These are phyloP conservation scores for Tetrahymena thermophila DNA, from an alignment of 73 alveolate species.

Conservation along the genomic window DNA sequence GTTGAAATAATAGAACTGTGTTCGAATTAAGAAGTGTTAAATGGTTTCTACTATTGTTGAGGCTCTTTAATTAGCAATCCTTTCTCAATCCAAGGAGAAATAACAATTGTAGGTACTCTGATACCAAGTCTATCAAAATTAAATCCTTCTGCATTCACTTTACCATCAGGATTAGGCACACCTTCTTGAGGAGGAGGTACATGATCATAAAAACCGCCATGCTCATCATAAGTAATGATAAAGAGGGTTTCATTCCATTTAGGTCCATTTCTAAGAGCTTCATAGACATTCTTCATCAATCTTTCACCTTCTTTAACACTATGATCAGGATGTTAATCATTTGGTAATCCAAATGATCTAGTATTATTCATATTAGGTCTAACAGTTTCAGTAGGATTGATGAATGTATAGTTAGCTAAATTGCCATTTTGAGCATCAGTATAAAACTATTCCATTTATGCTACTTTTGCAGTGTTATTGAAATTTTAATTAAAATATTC, in stretches of 20 bases:
- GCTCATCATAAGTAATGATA: not conserved
- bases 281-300: not conserved
- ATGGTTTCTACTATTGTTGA: not conserved
- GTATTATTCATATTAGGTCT: not conserved
- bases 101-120: not conserved
- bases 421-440: not conserved
- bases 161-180: not conserved
- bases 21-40: not conserved
- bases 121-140: not conserved
- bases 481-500: not conserved
- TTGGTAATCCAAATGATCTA: not conserved
- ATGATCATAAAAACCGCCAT: not conserved
- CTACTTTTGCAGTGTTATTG: not conserved
- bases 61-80: not conserved
- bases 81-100: not conserved
- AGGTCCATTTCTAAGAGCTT: constrained; percentile 6
- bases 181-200: not conserved
- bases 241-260: constrained; percentile 1
- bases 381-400: not conserved
- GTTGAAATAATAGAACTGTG: not conserved
- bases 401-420: not conserved
- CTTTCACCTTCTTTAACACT: constrained; percentile 9
- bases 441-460: not conserved
- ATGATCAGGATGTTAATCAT: not conserved
- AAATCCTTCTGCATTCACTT: not conserved